Evolutionary conservation across 129 eudicot species (phyloP).

Genomic region (Centella asiatica): DNA sequence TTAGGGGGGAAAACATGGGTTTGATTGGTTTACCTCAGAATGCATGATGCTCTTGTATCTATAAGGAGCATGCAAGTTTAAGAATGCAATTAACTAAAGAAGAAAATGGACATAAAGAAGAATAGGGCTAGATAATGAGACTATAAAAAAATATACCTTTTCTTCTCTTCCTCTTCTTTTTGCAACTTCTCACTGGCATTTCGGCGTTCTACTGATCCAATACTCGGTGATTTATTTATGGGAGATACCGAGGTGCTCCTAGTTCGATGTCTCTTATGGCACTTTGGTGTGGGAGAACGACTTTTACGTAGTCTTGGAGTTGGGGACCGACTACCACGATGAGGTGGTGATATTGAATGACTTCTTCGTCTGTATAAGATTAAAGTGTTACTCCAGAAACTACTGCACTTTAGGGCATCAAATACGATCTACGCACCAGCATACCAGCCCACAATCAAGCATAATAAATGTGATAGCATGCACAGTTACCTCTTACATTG

Average conservation of each 20-base stretch:
- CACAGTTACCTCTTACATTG: constrained; percentile 78
- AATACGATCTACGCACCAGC: constrained; percentile 18
- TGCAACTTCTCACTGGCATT: constrained; percentile 55
- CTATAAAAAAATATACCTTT: constrained; percentile 51
- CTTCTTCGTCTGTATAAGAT: constrained; percentile 71
- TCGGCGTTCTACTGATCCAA: constrained; percentile 50
- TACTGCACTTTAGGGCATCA: constrained; percentile 10
- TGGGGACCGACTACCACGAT: constrained; percentile 60
- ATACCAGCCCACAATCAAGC: constrained; percentile 35
- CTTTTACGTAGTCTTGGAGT: constrained; percentile 50
- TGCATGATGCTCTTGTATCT: no score
- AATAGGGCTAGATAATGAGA: constrained; percentile 4
- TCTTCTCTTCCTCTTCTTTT: constrained; percentile 81
- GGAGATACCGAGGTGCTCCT: constrained; percentile 50
- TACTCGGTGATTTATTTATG: constrained; percentile 44
- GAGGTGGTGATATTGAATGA: constrained; percentile 72
- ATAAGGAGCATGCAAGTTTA: no score
- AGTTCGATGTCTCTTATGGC: constrained; percentile 53
- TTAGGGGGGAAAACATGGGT: no score
- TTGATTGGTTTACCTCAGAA: no score
- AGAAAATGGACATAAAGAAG: neutral
- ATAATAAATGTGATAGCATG: constrained; percentile 38
- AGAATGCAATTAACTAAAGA: no score
- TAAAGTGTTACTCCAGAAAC: constrained; percentile 25
- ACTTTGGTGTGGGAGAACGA: constrained; percentile 61